Conservation (phyloP, 257 asterid species). For the Primulina huaijiensis region DNA sequence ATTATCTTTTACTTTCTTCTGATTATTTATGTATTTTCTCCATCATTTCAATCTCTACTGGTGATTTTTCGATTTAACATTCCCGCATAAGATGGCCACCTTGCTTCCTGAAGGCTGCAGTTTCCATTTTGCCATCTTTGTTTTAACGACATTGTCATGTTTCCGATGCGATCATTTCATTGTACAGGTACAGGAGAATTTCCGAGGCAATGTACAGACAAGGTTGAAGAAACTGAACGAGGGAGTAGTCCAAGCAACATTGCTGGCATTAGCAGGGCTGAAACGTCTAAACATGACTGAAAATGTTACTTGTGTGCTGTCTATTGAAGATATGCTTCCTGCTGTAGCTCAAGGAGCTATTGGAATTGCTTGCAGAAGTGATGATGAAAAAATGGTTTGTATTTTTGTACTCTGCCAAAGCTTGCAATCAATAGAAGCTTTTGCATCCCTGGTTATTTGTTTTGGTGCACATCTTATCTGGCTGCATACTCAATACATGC, state of each 20-base stretch:
- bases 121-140: background rate
- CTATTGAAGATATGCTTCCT: conserved; percentile 97
- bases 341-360: conserved; percentile 99
- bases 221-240: conserved; percentile 78
- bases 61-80: background rate
- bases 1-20: no score
- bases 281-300: conserved; percentile 87
- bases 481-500: background rate
- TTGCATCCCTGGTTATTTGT: background rate
- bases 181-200: conserved; percentile 81
- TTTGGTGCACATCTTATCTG: background rate
- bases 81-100: background rate
- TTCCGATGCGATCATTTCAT: conserved; percentile 14
- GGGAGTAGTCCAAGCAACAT: conserved; percentile 91
- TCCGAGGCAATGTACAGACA: conserved; percentile 95
- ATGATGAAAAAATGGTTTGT: conserved; percentile 79
- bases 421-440: background rate
- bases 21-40: background rate
- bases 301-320: conserved; percentile 60
- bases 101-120: background rate
- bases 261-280: conserved; percentile 88
- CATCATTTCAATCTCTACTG: background rate
- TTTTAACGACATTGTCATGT: background rate
- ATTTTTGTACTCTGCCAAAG: background rate
- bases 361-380: conserved; percentile 85